These are phyloP conservation scores for Trichoderma virens DNA, from an alignment of 495 filamentous ascomycete genomes.

Conservation along the genomic window DNA sequence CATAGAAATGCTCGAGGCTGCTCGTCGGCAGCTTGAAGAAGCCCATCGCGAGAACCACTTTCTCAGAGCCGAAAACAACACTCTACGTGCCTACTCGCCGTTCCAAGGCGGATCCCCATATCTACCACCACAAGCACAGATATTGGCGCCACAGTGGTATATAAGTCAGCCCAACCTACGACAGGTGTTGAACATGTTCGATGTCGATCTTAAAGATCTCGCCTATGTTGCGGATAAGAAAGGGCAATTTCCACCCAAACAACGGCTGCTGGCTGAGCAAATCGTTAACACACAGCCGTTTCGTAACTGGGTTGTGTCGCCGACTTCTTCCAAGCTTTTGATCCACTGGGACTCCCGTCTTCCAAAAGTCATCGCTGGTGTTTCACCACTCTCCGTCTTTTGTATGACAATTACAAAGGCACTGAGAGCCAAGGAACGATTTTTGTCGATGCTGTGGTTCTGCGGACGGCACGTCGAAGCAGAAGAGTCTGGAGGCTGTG, in stretches of 20 bases:
- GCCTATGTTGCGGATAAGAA: conserved; percentile 1
- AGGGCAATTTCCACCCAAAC: neutral
- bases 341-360: neutral
- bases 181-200: neutral
- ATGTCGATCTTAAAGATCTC: neutral
- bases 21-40: neutral
- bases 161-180: neutral
- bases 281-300: conserved; percentile 3
- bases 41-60: neutral
- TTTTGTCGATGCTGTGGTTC: neutral
- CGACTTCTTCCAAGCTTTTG: neutral
- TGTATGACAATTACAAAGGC: neutral
- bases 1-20: too few species aligned
- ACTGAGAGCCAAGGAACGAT: neutral
- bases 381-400: neutral
- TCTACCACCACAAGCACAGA: neutral
- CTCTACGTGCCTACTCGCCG: neutral
- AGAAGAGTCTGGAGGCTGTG: neutral
- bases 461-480: neutral
- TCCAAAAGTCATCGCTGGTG: neutral
- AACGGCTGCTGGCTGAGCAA: conserved; percentile 2
- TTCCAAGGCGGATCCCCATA: neutral
- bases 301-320: conserved; percentile 8
- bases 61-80: conserved; percentile 4
- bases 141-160: neutral